phyloP scores from a whole-genome alignment of 2,329 filamentous ascomycete genomes.

The Huntiella decipiens region DNA sequence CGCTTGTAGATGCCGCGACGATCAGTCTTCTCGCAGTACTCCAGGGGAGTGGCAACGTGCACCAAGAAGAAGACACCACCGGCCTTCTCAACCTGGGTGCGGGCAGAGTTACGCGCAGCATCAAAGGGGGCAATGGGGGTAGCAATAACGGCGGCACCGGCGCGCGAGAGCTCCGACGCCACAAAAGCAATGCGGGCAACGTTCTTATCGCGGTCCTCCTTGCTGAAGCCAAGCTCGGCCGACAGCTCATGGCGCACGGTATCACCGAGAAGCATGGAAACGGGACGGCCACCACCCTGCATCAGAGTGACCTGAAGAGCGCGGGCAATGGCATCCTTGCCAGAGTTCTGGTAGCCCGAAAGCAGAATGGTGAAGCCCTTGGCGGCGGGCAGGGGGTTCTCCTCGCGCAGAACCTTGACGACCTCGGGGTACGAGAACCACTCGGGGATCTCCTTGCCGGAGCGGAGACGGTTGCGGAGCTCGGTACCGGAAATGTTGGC shows the following conservation, averaged over 20 bases:
- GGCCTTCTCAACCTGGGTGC: slow-evolving; percentile 69
- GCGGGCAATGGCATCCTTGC: slow-evolving; percentile 91
- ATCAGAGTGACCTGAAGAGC: slow-evolving; percentile 93
- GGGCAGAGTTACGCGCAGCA: slow-evolving; percentile 53
- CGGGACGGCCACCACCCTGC: slow-evolving; percentile 88
- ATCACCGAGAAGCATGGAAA: slow-evolving; percentile 87
- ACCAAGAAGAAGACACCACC: slow-evolving; percentile 78
- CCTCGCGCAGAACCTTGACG: slow-evolving; percentile 87
- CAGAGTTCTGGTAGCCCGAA: slow-evolving; percentile 88
- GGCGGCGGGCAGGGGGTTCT: slow-evolving; percentile 72
- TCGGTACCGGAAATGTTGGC: slow-evolving; percentile 77
- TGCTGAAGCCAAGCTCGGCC: slow-evolving; percentile 85
- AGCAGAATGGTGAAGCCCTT: slow-evolving; percentile 98
- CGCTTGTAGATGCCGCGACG: slow-evolving; percentile 74
- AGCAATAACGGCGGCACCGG: slow-evolving; percentile 86
- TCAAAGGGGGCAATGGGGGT: slow-evolving; percentile 93
- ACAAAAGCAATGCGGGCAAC: slow-evolving; percentile 94
- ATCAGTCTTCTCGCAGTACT: slow-evolving; percentile 88
- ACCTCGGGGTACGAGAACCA: slow-evolving; percentile 99
- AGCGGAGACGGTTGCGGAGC: slow-evolving; percentile 77
- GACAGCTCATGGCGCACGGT: slow-evolving; percentile 87
- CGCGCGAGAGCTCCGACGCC: slow-evolving; percentile 78
- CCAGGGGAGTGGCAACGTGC: slow-evolving; percentile 82
- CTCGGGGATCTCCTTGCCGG: slow-evolving; percentile 85
- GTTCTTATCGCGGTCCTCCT: slow-evolving; percentile 83